Evolutionary conservation across 345 rosid species (phyloP).

Genomic region (Cardamine resedifolia): DNA sequence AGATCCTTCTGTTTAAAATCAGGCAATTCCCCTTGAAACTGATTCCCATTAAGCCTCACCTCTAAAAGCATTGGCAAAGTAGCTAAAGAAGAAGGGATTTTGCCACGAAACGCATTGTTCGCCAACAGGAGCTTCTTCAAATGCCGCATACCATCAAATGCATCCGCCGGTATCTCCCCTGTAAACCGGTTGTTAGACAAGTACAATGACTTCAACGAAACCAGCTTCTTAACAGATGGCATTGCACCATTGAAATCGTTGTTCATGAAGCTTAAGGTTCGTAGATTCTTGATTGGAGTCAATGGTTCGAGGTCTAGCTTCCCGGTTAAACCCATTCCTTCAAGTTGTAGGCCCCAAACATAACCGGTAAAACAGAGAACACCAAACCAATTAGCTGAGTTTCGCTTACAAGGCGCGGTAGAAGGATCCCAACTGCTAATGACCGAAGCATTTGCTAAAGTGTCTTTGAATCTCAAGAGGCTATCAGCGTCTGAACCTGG

Average conservation of each 20-base stretch:
- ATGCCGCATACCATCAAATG: slow-evolving; percentile 55
- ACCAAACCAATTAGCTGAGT: slow-evolving; percentile 55
- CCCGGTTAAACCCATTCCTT: slow-evolving; percentile 55
- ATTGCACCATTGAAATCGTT: slow-evolving; percentile 54
- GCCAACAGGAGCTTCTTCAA: slow-evolving; percentile 62
- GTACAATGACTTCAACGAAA: slow-evolving; percentile 52
- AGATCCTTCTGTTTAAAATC: slow-evolving; percentile 43
- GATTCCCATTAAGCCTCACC: slow-evolving; percentile 67
- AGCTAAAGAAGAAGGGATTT: slow-evolving; percentile 55
- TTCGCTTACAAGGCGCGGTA: slow-evolving; percentile 41
- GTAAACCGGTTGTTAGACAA: slow-evolving; percentile 61
- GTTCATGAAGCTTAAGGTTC: slow-evolving; percentile 71
- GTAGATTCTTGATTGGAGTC: slow-evolving; percentile 38
- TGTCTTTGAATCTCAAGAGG: slow-evolving; percentile 42
- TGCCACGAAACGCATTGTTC: slow-evolving; percentile 54
- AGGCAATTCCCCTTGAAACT: slow-evolving; percentile 58
- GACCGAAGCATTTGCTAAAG: slow-evolving; percentile 29
- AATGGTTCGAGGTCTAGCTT: slow-evolving; percentile 47
- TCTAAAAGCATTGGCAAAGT: slow-evolving; percentile 55
- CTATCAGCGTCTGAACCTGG: slow-evolving; percentile 42
- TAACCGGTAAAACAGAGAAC: slow-evolving; percentile 48
- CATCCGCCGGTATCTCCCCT: slow-evolving; percentile 55
- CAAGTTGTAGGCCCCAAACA: slow-evolving; percentile 67
- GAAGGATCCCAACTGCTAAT: slow-evolving; percentile 49
- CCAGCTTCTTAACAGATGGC: slow-evolving; percentile 53